A percentile compares a stretch with the other conserved stretches of the same genome.
Conservation (phyloP, 1,284 basidiomycete genomes). For the Moesziomyces sp. region DNA sequence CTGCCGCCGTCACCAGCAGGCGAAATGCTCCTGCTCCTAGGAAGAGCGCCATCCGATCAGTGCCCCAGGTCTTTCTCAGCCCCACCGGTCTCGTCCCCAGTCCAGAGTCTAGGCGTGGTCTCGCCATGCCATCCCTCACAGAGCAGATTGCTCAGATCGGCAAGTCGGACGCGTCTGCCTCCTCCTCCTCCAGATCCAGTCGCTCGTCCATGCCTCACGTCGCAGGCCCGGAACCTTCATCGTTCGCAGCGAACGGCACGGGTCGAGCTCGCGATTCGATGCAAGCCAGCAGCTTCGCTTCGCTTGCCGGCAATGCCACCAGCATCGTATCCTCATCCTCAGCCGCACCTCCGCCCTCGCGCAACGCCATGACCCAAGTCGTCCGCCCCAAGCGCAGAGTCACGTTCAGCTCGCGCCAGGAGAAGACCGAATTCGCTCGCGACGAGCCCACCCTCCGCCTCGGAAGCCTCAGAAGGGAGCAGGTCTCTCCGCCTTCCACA, state of each 20-base stretch:
- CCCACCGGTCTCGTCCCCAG: slow-evolving; percentile 57
- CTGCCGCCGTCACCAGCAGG: slow-evolving; percentile 27
- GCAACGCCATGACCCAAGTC: slow-evolving; percentile 40
- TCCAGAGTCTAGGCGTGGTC: slow-evolving; percentile 42
- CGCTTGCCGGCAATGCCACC: slow-evolving; percentile 23
- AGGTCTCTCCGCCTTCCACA: slow-evolving; percentile 38
- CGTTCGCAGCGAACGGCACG: slow-evolving; percentile 3
- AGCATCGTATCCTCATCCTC: slow-evolving; percentile 22
- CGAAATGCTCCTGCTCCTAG: slow-evolving; percentile 51
- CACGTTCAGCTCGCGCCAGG: slow-evolving; percentile 52
- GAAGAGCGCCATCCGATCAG: slow-evolving; percentile 58
- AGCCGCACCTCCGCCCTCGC: slow-evolving; percentile 11
- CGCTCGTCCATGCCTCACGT: slow-evolving; percentile 27
- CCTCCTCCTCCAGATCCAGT: slow-evolving; percentile 10
- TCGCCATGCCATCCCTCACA: slow-evolving; percentile 33
- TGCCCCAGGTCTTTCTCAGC: slow-evolving; percentile 58
- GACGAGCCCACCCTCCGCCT: slow-evolving; percentile 54
- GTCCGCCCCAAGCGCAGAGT: slow-evolving; percentile 47
- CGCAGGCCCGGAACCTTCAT: slow-evolving; percentile 4
- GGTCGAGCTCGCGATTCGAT: slow-evolving; percentile 25
- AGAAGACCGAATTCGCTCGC: slow-evolving; percentile 49
- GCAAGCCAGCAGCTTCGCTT: slow-evolving; percentile 18
- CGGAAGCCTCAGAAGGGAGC: slow-evolving; percentile 36
- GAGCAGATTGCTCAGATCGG: slow-evolving; percentile 44
- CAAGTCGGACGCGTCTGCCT: slow-evolving; percentile 12